A percentile compares a stretch with the other conserved stretches of the same genome.
Evolutionary conservation across 108 stramenopile species (phyloP).

Genomic region (Nitzschia sp.): DNA sequence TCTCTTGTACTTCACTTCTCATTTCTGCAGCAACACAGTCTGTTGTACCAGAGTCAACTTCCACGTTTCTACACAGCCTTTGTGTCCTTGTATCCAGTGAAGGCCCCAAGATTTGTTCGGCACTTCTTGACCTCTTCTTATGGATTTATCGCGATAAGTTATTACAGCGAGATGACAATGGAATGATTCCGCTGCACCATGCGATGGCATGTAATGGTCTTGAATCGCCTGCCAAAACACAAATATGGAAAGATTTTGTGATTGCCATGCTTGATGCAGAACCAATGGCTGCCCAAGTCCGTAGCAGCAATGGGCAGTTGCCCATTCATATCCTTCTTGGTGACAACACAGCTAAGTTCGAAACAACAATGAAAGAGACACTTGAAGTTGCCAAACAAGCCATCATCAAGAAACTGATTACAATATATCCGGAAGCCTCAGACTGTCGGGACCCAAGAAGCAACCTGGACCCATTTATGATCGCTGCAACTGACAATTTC

Average conservation of each 20-base stretch:
- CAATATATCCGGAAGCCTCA: conserved; percentile 23
- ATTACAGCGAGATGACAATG: conserved; percentile 16
- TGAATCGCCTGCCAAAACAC: not conserved
- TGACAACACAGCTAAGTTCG: not conserved
- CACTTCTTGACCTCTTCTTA: conserved; percentile 34
- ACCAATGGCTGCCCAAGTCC: conserved; percentile 14
- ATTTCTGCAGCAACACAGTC: conserved; percentile 20
- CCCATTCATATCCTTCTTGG: conserved; percentile 39
- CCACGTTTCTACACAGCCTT: conserved; percentile 10
- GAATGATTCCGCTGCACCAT: conserved; percentile 45
- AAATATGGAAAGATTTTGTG: conserved; percentile 21
- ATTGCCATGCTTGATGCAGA: conserved; percentile 15
- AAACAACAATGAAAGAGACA: not conserved
- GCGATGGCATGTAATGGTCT: conserved; percentile 4
- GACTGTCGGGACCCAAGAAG: conserved; percentile 44
- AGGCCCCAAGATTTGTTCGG: conserved; percentile 22
- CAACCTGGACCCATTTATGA: conserved; percentile 66
- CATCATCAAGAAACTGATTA: conserved; percentile 20
- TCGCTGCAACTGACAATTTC: conserved; percentile 44
- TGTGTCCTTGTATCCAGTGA: conserved; percentile 19
- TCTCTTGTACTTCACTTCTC: conserved; percentile 31
- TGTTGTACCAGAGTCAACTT: not conserved
- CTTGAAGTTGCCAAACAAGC: not conserved
- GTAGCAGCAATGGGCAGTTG: conserved; percentile 19
- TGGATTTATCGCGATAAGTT: conserved; percentile 33